These are phyloP conservation scores for Lineolata rhizophorae DNA, from an alignment of 495 filamentous ascomycete species.

Conservation along the genomic window DNA sequence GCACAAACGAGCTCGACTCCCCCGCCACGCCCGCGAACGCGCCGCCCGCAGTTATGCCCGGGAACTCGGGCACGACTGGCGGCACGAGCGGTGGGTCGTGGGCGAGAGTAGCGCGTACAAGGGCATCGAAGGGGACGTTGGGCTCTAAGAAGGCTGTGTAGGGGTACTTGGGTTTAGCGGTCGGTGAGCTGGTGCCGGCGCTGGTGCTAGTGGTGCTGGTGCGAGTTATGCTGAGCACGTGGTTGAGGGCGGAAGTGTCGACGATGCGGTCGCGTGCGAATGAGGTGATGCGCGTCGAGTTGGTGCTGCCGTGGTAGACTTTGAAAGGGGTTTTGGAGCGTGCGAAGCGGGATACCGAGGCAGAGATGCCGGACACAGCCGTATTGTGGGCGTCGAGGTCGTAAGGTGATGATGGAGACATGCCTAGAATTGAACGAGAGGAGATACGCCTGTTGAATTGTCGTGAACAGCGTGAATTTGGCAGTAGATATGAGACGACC, in stretches of 20 bases:
- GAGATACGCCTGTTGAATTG: too few species aligned
- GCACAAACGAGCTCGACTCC: constrained; percentile 30
- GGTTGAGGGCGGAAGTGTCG: constrained; percentile 19
- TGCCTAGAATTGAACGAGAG: too few species aligned
- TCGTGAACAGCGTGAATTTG: too few species aligned
- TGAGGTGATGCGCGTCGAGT: background rate
- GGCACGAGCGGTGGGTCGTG: constrained; percentile 27
- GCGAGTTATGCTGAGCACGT: constrained; percentile 30
- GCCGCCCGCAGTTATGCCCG: constrained; percentile 34
- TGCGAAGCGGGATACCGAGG: constrained; percentile 32
- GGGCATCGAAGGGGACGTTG: constrained; percentile 28
- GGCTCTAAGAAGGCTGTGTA: constrained; percentile 28
- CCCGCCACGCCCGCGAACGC: constrained; percentile 32
- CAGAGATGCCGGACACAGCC: constrained; percentile 23
- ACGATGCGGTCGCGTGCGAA: constrained; percentile 1
- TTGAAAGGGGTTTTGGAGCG: constrained; percentile 17
- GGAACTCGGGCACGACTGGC: constrained; percentile 31
- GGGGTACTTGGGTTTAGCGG: constrained; percentile 4
- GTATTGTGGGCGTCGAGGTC: constrained; percentile 24
- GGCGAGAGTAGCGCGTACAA: constrained; percentile 22
- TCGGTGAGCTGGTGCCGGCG: too few species aligned
- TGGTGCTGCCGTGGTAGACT: constrained; percentile 7
- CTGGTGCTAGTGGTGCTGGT: constrained; percentile 14
- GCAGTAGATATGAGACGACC: too few species aligned
- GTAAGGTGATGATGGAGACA: too few species aligned